phyloP scores from a whole-genome alignment of 495 filamentous ascomycete genomes.

The Daldinia bambusicola region DNA sequence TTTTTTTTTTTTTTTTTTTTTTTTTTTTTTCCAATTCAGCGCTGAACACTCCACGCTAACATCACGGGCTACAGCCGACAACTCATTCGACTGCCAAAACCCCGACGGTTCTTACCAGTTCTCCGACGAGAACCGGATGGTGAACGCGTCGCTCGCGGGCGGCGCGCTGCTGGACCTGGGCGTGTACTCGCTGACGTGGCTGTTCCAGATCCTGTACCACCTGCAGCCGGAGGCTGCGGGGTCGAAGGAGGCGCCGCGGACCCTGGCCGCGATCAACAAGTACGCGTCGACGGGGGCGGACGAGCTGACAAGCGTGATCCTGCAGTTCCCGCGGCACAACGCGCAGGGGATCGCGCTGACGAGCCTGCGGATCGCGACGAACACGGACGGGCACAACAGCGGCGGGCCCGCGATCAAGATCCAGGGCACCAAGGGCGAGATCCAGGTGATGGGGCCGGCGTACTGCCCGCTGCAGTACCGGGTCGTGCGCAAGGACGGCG shows the following conservation, averaged over 20 bases:
- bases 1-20: too few relatives aligned
- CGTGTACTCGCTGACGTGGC: slow-evolving; percentile 91
- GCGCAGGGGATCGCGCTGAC: slow-evolving; percentile 84
- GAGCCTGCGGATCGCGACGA: slow-evolving; percentile 71
- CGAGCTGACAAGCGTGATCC: slow-evolving; percentile 80
- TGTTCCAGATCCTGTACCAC: slow-evolving; percentile 92
- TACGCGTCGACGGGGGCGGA: slow-evolving; percentile 86
- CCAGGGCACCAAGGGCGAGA: slow-evolving; percentile 86
- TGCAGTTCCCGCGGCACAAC: slow-evolving; percentile 75
- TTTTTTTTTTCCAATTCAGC: too few relatives aligned
- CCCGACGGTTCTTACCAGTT: slow-evolving; percentile 58
- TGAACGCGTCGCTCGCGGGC: slow-evolving; percentile 84
- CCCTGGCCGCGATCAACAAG: slow-evolving; percentile 72
- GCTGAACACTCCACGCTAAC: slow-evolving; percentile 18
- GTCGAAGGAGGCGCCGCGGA: slow-evolving; percentile 59
- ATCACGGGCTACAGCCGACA: slow-evolving; percentile 63
- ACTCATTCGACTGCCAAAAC: slow-evolving; percentile 57
- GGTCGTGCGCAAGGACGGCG: slow-evolving; percentile 62
- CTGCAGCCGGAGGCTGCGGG: slow-evolving; percentile 69
- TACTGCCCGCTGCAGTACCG: slow-evolving; percentile 76
- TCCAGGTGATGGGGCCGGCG: slow-evolving; percentile 79
- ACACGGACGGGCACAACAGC: slow-evolving; percentile 70
- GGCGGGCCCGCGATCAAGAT: slow-evolving; percentile 80
- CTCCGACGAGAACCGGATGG: slow-evolving; percentile 76
- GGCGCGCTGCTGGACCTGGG: slow-evolving; percentile 86